These are phyloP conservation scores for Penicillium turbatum DNA, from an alignment of 495 filamentous ascomycete genomes.

Conservation along the genomic window DNA sequence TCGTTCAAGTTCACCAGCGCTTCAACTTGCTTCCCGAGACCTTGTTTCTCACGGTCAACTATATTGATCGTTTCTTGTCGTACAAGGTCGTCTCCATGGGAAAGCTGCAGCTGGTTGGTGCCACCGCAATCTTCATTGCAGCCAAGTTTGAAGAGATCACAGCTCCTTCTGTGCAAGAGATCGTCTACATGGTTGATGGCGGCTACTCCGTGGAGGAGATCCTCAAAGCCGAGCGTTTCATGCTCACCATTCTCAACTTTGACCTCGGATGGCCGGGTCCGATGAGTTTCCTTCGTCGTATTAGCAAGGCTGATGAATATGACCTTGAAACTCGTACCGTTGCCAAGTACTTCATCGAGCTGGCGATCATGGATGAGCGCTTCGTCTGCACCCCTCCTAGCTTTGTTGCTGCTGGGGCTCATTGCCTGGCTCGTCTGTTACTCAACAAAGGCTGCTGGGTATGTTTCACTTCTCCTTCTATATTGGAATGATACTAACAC, in stretches of 20 bases:
- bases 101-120: slow-evolving; percentile 94
- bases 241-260: slow-evolving; percentile 92
- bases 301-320: slow-evolving; percentile 98
- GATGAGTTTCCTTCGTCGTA: slow-evolving; percentile 93
- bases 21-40: slow-evolving; percentile 92
- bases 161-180: slow-evolving; percentile 88
- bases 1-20: slow-evolving; percentile 90
- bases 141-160: slow-evolving; percentile 99
- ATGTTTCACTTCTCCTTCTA: slow-evolving; percentile 34
- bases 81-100: slow-evolving; percentile 89
- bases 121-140: slow-evolving; percentile 91
- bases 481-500: slow-evolving; percentile 27
- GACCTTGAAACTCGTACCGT: slow-evolving; percentile 92
- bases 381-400: slow-evolving; percentile 89
- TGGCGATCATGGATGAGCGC: slow-evolving; percentile 96
- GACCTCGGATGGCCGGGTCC: slow-evolving; percentile 95
- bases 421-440: slow-evolving; percentile 88
- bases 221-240: slow-evolving; percentile 95
- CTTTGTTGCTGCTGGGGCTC: slow-evolving; percentile 85
- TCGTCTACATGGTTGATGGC: slow-evolving; percentile 96
- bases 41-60: slow-evolving; percentile 88
- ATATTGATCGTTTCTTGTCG: slow-evolving; percentile 94
- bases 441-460: slow-evolving; percentile 90
- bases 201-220: slow-evolving; percentile 89
- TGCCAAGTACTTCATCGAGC: slow-evolving; percentile 96